A percentile compares a stretch with the other conserved stretches of the same genome.
Evolutionary conservation across 73 alveolate species (phyloP).

Genomic region (Tetrahymena elliotti): DNA sequence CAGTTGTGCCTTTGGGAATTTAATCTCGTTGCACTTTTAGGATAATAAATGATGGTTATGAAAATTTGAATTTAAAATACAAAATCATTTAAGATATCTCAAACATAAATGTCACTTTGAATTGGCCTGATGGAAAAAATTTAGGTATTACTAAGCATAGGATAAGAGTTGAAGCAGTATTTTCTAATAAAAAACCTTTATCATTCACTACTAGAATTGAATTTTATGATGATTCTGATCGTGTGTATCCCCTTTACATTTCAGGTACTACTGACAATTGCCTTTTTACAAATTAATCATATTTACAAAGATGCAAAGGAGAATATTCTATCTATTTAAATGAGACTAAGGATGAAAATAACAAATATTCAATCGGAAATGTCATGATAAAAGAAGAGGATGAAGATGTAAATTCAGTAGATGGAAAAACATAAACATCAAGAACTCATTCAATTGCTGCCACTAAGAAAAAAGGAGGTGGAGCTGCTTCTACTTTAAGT

Average conservation of each 20-base stretch:
- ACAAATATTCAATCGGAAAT: slow-evolving; percentile 20
- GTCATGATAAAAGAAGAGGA: slow-evolving; percentile 32
- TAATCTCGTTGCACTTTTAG: slow-evolving; percentile 78
- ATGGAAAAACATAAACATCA: slow-evolving; percentile 55
- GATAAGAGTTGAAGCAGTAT: slow-evolving; percentile 81
- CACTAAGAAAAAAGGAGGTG: slow-evolving; percentile 68
- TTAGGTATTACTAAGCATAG: slow-evolving; percentile 84
- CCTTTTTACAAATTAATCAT: slow-evolving; percentile 75
- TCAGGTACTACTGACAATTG: slow-evolving; percentile 97
- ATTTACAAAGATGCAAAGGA: slow-evolving; percentile 62
- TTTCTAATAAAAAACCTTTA: slow-evolving; percentile 82
- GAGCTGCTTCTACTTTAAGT: slow-evolving; percentile 58
- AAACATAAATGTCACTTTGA: slow-evolving; percentile 57
- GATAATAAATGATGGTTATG: slow-evolving; percentile 94
- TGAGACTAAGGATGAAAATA: slow-evolving; percentile 60
- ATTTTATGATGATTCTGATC: slow-evolving; percentile 86
- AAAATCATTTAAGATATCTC: slow-evolving; percentile 79
- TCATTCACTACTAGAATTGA: slow-evolving; percentile 93
- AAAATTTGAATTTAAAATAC: slow-evolving; percentile 84
- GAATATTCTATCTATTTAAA: slow-evolving; percentile 35
- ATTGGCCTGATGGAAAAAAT: slow-evolving; percentile 82
- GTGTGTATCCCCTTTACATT: slow-evolving; percentile 82
- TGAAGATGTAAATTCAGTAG: slow-evolving; percentile 73
- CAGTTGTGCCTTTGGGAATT: slow-evolving; percentile 90
- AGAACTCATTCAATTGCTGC: slow-evolving; percentile 32